Percentiles rank a stretch among this genome's conserved stretches.
phyloP scores from a whole-genome alignment of 2,329 filamentous ascomycete genomes.

The Colletotrichum paranaense region DNA sequence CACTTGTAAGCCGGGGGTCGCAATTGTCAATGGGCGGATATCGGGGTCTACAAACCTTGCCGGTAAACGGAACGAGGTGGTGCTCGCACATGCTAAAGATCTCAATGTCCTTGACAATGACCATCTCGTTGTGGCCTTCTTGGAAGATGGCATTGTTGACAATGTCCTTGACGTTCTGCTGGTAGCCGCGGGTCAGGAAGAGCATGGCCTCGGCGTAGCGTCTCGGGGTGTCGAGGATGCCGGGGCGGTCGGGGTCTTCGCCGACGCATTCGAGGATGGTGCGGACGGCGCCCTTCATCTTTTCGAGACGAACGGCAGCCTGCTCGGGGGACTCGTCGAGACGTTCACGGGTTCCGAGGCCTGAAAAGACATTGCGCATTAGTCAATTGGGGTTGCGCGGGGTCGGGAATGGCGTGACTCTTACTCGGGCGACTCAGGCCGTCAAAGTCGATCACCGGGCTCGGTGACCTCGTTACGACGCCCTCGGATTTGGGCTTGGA shows the following conservation, averaged over 20 bases:
- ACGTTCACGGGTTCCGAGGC: constrained; percentile 72
- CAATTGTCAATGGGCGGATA: not conserved
- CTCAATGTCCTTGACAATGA: constrained; percentile 98
- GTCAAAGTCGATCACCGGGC: constrained; percentile 71
- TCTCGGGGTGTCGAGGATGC: constrained; percentile 76
- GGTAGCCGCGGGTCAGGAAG: constrained; percentile 96
- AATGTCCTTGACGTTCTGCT: constrained; percentile 91
- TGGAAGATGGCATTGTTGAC: constrained; percentile 96
- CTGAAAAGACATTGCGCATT: constrained; percentile 47
- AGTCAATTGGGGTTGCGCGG: constrained; percentile 31
- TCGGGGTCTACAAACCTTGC: constrained; percentile 72
- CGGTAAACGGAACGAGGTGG: constrained; percentile 94
- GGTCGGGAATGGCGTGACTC: constrained; percentile 13
- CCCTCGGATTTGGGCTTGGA: constrained; percentile 41
- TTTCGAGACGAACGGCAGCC: constrained; percentile 63
- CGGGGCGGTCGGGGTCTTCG: constrained; percentile 74
- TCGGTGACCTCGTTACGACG: constrained; percentile 44
- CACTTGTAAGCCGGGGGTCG: not conserved
- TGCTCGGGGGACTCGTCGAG: constrained; percentile 67
- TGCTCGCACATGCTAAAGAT: constrained; percentile 96
- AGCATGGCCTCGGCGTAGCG: constrained; percentile 96
- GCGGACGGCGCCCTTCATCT: constrained; percentile 71
- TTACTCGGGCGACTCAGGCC: constrained; percentile 69
- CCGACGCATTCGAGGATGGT: constrained; percentile 77
- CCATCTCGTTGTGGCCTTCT: constrained; percentile 95